Conservation (phyloP, 73 alveolate species). For the Uronychia binucleata region DNA sequence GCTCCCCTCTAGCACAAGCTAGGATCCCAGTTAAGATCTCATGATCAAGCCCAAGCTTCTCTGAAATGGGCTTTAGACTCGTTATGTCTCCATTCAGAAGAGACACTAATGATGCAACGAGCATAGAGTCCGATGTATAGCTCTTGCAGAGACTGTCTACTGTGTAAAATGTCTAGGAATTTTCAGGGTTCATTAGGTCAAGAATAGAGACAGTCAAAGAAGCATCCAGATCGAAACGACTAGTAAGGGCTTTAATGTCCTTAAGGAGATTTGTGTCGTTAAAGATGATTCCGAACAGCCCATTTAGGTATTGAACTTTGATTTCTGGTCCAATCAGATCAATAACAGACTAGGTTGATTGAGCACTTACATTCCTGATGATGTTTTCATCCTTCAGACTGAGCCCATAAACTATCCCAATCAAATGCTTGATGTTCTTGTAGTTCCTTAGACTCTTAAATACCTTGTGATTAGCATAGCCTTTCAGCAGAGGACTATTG, state of each 20-base stretch:
- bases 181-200: background rate
- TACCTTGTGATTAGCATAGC: background rate
- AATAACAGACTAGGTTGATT: background rate
- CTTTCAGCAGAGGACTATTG: background rate
- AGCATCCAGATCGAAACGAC: slow-evolving; percentile 7
- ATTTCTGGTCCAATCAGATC: slow-evolving; percentile 1
- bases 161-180: background rate
- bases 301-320: slow-evolving; percentile 12
- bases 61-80: slow-evolving; percentile 3
- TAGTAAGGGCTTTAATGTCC: slow-evolving; percentile 20
- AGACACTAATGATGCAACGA: slow-evolving; percentile 4
- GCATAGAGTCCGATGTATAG: background rate
- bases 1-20: slow-evolving; percentile 22
- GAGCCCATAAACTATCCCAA: slow-evolving; percentile 24
- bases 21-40: slow-evolving; percentile 9
- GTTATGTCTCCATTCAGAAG: slow-evolving; percentile 11
- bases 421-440: background rate
- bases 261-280: slow-evolving; percentile 9
- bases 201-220: background rate
- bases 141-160: slow-evolving; percentile 5
- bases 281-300: slow-evolving; percentile 20
- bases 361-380: background rate
- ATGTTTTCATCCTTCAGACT: background rate
- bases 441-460: slow-evolving; percentile 11
- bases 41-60: slow-evolving; percentile 12